Percentiles rank a stretch among this genome's conserved stretches.
Conservation (phyloP, 257 asterid species). For the Orobanche coerulescens region DNA sequence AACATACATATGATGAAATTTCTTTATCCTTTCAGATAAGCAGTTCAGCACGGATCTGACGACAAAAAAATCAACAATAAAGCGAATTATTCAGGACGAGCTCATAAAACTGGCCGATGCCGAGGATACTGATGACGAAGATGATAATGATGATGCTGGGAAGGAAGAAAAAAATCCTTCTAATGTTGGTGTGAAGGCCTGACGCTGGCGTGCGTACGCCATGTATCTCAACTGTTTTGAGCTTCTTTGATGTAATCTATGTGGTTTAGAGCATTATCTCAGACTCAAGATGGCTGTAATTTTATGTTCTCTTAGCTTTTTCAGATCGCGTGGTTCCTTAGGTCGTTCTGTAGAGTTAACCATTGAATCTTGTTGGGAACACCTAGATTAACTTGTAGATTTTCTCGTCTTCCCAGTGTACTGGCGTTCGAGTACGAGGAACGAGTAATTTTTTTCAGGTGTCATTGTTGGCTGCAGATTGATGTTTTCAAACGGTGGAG, state of each 20-base stretch:
- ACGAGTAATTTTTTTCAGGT: no score
- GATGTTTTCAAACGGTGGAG: no score
- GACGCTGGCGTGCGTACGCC: conserved; percentile 24
- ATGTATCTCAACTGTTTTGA: background rate
- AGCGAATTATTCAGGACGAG: conserved; percentile 89
- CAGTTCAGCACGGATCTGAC: conserved; percentile 49
- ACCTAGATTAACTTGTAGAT: background rate
- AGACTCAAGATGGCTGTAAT: background rate
- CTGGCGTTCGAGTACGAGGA: background rate
- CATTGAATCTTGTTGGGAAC: background rate
- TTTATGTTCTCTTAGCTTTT: background rate
- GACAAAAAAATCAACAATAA: conserved; percentile 32
- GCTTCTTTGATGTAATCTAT: background rate
- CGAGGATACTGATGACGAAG: conserved; percentile 53
- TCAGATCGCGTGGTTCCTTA: background rate
- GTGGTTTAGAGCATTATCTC: background rate
- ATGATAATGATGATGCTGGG: conserved; percentile 37
- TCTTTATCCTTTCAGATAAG: conserved; percentile 39
- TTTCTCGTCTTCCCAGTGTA: background rate
- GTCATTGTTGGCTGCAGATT: no score
- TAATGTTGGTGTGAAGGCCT: conserved; percentile 39
- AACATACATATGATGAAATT: background rate
- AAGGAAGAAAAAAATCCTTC: conserved; percentile 34
- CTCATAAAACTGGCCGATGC: conserved; percentile 84
- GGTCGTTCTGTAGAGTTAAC: background rate